These are phyloP conservation scores for Beauveria brongniartii DNA, from an alignment of 2,329 filamentous ascomycete species.

Conservation along the genomic window DNA sequence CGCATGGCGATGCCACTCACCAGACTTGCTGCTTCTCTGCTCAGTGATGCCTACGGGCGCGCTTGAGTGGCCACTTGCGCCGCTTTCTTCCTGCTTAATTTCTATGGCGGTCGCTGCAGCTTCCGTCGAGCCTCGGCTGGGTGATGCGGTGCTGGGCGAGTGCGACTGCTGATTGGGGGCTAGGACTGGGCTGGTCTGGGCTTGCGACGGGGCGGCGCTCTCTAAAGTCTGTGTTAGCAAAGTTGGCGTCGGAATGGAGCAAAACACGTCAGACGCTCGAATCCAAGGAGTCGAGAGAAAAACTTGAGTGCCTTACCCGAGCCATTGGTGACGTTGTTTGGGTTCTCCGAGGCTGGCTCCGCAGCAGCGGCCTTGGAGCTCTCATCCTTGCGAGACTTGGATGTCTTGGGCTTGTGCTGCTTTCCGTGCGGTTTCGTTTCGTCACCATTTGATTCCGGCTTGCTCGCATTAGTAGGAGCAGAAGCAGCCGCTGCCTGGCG, in stretches of 20 bases:
- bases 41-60: constrained; percentile 1
- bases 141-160: background rate
- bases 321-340: background rate
- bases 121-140: constrained; percentile 2
- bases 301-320: background rate
- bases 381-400: constrained; percentile 5
- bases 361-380: constrained; percentile 1
- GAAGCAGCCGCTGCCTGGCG: constrained; percentile 26
- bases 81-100: background rate
- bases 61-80: background rate
- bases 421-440: background rate
- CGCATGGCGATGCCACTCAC: constrained; percentile 11
- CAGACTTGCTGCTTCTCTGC: constrained; percentile 2
- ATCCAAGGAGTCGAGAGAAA: background rate
- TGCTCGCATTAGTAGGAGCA: constrained; percentile 13
- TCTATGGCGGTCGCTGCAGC: background rate
- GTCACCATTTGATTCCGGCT: constrained; percentile 3
- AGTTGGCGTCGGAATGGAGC: background rate
- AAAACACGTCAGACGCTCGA: background rate
- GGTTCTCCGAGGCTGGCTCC: background rate
- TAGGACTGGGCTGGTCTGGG: background rate
- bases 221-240: background rate
- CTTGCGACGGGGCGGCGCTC: background rate
- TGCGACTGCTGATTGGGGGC: background rate
- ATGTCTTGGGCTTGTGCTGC: background rate